Evolutionary conservation across 148 eudicot species (phyloP), one percentile per base, ranked within the genome.

Genomic region (Persicaria tinctoria): DNA sequence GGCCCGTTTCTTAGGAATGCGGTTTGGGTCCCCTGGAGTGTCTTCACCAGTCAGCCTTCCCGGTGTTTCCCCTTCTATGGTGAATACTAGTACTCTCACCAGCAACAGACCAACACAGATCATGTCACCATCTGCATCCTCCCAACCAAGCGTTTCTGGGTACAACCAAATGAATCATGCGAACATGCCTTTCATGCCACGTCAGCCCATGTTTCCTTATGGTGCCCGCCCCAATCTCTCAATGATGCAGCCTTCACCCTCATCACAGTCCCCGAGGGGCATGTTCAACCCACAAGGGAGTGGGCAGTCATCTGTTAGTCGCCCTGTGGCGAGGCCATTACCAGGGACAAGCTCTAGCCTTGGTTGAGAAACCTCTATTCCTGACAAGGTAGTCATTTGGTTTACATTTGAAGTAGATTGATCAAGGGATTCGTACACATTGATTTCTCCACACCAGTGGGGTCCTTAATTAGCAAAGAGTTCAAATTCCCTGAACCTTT

Each of bases 221-320:
- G 92, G 97, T 18, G 90, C 92, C 0, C 87, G 96, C 56, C 81
- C 89, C 60, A 97, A 96, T 12, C 90, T 88, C 49, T 88, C 97
- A 14, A 90, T 93, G 68, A 85, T 92, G 74, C 88, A 90, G 74
- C 90, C 93, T 45, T 83, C 96, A 13, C 78, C 97, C 1, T 83
- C 97, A 5, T 79, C 81, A 68, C 71, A 83, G 27, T 66, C 92
- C 62, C 84, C 88, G 64, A 84, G 76, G 79, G 75, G 73, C 41
- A 79, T 86, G 89, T 91, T 85, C 66, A 82, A 80, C 70, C 74
- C 86, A 48, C 79, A 87, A 62, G 83, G 86, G 51, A 82, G 85
- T 76, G 78, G 88, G 38, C 97, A 89, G 84, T 68, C 90, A 75
- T 70, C 84, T 83, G 77, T 82, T 63, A 80, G 80, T 80, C 91